These are phyloP conservation scores for Prunus salicina DNA, from an alignment of 306 rosid species.

Conservation along the genomic window DNA sequence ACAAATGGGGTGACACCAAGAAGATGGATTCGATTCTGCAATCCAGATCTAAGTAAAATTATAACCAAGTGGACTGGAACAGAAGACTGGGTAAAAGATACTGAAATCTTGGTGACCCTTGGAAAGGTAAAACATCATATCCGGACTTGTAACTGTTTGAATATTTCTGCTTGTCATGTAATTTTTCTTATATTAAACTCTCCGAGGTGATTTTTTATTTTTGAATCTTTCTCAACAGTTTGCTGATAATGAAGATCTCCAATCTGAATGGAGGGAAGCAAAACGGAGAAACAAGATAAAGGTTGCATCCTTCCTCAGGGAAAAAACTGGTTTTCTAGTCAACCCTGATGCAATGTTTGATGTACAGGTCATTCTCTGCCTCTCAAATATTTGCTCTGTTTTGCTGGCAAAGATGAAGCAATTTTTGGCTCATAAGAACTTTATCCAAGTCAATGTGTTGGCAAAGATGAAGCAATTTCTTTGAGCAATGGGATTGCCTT, in stretches of 20 bases:
- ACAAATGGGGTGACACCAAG: slow-evolving; percentile 99
- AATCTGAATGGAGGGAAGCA: slow-evolving; percentile 78
- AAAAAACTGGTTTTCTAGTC: slow-evolving; percentile 84
- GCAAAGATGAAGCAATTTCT: not conserved
- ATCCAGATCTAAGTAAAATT: slow-evolving; percentile 74
- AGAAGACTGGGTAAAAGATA: slow-evolving; percentile 85
- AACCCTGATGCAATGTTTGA: slow-evolving; percentile 94
- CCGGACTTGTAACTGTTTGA: not conserved
- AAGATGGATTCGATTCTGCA: slow-evolving; percentile 96
- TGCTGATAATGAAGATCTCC: slow-evolving; percentile 79
- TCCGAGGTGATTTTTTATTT: too few species aligned
- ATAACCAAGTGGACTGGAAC: slow-evolving; percentile 75
- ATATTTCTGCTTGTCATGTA: too few species aligned
- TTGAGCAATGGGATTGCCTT: not conserved
- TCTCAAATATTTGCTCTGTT: not conserved
- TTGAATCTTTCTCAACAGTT: slow-evolving; percentile 37
- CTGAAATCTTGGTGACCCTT: slow-evolving; percentile 73
- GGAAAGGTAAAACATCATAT: slow-evolving; percentile 50
- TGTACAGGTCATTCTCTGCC: slow-evolving; percentile 61
- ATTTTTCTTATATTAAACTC: too few species aligned
- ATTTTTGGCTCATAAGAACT: not conserved
- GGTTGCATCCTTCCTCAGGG: slow-evolving; percentile 67
- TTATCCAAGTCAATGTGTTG: not conserved
- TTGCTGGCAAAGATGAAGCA: slow-evolving; percentile 9
- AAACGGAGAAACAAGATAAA: slow-evolving; percentile 78